These are phyloP conservation scores for Serendipita sp. DNA, from an alignment of 768 basidiomycete genomes.

Conservation along the genomic window DNA sequence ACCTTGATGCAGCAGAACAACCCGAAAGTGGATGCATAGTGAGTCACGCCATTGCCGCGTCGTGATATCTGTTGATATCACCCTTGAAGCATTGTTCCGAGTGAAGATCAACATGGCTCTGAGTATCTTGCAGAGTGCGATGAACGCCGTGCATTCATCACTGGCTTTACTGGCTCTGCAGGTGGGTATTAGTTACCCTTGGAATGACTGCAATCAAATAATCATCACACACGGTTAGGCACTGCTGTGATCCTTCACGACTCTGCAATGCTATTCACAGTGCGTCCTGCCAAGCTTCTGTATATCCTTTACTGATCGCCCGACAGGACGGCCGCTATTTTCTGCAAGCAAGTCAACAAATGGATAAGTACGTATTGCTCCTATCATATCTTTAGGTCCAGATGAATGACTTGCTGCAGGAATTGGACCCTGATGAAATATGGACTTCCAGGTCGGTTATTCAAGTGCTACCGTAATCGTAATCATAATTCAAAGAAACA, in stretches of 20 bases:
- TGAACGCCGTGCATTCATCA: constrained; percentile 72
- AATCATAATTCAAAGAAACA: constrained; percentile 17
- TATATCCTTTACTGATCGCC: not conserved
- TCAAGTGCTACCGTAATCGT: constrained; percentile 14
- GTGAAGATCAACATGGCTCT: constrained; percentile 80
- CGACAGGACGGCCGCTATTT: constrained; percentile 78
- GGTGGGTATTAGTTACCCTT: constrained; percentile 29
- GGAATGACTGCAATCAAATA: not conserved
- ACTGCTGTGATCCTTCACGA: constrained; percentile 60
- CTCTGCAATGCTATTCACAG: constrained; percentile 69
- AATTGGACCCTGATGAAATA: constrained; percentile 94
- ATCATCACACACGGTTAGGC: constrained; percentile 28
- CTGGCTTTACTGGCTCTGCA: constrained; percentile 88
- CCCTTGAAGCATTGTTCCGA: constrained; percentile 53
- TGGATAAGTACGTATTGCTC: constrained; percentile 46
- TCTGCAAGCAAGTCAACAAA: constrained; percentile 78
- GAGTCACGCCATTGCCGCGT: constrained; percentile 8
- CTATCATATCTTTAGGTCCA: not conserved
- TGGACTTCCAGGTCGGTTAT: constrained; percentile 52
- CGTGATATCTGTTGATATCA: not conserved
- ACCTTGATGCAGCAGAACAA: constrained; percentile 46
- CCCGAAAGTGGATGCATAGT: constrained; percentile 44
- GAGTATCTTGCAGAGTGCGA: constrained; percentile 82
- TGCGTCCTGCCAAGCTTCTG: too few relatives aligned
- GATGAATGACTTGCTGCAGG: constrained; percentile 21